These are phyloP conservation scores for Ophiosphaerella herpotricha DNA, from an alignment of 2,329 filamentous ascomycete species.

Conservation along the genomic window DNA sequence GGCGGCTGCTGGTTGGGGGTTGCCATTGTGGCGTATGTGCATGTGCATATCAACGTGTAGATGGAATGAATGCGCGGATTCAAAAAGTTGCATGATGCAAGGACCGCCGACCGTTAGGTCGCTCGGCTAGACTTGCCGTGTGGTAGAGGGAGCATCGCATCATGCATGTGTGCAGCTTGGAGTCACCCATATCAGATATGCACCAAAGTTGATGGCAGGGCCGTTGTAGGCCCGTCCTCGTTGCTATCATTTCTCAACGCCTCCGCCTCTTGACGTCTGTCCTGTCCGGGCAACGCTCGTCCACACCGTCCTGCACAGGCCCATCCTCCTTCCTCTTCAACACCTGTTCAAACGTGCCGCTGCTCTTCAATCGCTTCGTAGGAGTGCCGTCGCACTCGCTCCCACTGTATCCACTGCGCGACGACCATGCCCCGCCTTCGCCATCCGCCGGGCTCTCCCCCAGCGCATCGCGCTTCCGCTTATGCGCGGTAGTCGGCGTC, in stretches of 20 bases:
- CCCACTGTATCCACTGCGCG: constrained; percentile 8
- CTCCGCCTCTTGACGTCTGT: constrained; percentile 24
- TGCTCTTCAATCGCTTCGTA: constrained; percentile 31
- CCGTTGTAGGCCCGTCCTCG: too few relatives aligned
- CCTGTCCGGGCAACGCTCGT: constrained; percentile 11
- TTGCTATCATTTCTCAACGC: constrained; percentile 1
- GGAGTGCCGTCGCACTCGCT: constrained; percentile 24
- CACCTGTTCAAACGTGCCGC: constrained; percentile 27
- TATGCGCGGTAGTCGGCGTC: constrained; percentile 39
- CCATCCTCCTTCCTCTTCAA: constrained; percentile 27
- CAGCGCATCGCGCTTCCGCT: constrained; percentile 37
- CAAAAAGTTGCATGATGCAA: constrained; percentile 39
- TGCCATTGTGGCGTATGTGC: constrained; percentile 22
- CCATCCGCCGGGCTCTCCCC: constrained; percentile 23
- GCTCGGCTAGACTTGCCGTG: constrained; percentile 32
- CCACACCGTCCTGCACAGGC: not conserved
- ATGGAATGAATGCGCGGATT: not conserved
- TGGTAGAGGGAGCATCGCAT: too few relatives aligned
- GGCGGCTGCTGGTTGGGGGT: constrained; percentile 27
- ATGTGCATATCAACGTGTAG: not conserved
- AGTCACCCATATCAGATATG: too few relatives aligned
- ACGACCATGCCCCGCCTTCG: constrained; percentile 14
- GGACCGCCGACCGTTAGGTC: constrained; percentile 16
- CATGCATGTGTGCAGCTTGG: too few relatives aligned
- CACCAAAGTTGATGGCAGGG: too few relatives aligned